Evolutionary conservation across 495 filamentous ascomycete genomes (phyloP), one percentile per base, ranked within the genome.

Genomic region (Pyrenopolyporus hunteri): DNA sequence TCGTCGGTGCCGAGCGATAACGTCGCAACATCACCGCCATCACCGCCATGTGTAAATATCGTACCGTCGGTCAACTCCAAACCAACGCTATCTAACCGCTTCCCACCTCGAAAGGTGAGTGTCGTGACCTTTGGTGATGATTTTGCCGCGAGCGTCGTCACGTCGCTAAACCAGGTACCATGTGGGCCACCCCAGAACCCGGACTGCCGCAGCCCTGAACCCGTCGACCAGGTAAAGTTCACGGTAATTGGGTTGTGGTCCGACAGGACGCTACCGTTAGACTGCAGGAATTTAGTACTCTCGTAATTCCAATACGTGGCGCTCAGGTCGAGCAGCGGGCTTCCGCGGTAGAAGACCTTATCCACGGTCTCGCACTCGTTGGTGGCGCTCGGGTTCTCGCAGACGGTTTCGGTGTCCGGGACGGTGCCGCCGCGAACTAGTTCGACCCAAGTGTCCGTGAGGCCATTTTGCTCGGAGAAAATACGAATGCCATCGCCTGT

Each of bases 161-260:
- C 68, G 57, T 87, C 85, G 57, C 76, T 86, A 67, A 84, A 86
- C 80, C 80, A 86, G 4, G 45, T 64, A 19, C 83, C 84, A 42
- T 80, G 70, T 0, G 78, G 72, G 8, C 84, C 83, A 37, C 85
- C 85, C 36, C 73, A 80, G 60, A 82, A 74, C 23, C 74, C 69
- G 23, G 78, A 81, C 56, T 81, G 73, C 11, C 79, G 73, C 35
- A 82, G 67, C 1, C 65, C 62, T 3, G 54, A 44, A 1, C 75
- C 74, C 6, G 73, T 57, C 5, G 73, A 57, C 81, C 82, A 87
- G 35, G 74, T 73, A 52, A 87, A 83, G 49, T 80, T 79, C 0
- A 80, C 79, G 3, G 75, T 67, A 26, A 87, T 70, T 0, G 85
- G 83, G 59, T 87, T 85, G 47, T 88, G 84, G 62, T 88, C 85